phyloP scores from a whole-genome alignment of 2,329 filamentous ascomycete genomes.

The Beauveria bassiana region DNA sequence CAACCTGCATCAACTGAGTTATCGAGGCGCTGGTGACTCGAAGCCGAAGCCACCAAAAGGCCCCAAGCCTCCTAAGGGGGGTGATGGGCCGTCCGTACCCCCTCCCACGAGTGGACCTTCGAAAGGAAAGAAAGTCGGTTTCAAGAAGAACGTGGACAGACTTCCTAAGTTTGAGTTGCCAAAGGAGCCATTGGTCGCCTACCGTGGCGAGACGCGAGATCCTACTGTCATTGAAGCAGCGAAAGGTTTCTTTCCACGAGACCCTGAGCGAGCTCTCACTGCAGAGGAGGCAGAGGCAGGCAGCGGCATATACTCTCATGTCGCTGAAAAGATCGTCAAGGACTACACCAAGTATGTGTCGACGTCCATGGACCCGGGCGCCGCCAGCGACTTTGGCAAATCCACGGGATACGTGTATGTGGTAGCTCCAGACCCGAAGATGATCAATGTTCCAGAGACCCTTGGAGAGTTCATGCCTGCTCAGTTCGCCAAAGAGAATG shows the following conservation, averaged over 20 bases:
- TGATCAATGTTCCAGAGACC: neutral
- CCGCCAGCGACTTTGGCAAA: neutral
- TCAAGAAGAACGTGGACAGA: neutral
- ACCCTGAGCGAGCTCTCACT: neutral
- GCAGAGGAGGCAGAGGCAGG: neutral
- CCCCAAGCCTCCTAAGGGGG: neutral
- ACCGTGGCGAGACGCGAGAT: neutral
- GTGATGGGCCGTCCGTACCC: neutral
- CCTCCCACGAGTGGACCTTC: neutral
- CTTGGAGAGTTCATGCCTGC: neutral
- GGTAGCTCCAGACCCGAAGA: neutral
- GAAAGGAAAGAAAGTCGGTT: neutral
- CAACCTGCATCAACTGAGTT: neutral
- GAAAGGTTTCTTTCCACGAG: neutral
- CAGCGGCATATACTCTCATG: neutral
- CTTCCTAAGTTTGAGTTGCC: neutral
- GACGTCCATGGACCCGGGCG: neutral
- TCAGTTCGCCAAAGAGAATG: neutral
- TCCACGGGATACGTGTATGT: neutral
- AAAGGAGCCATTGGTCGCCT: neutral
- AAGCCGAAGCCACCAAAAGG: neutral
- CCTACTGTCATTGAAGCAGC: neutral
- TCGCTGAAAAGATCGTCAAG: neutral
- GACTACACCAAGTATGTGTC: neutral
- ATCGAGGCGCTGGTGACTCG: neutral